A percentile compares a stretch with the other conserved stretches of the same genome.
Evolutionary conservation across 306 rosid species (phyloP).

Genomic region (Quercus aquifolioides): DNA sequence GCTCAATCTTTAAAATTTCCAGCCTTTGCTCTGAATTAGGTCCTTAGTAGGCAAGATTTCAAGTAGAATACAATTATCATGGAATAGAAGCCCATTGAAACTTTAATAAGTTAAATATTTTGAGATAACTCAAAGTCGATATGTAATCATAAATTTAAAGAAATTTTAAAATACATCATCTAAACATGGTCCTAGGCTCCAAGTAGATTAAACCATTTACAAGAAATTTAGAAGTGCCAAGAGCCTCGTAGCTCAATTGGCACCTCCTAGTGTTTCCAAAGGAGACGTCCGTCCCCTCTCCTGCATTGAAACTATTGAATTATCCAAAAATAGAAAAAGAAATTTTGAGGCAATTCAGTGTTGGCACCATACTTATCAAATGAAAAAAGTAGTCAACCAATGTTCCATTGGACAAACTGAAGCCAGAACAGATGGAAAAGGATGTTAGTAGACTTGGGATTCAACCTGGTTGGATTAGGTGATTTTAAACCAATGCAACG

Average conservation of each 20-base stretch:
- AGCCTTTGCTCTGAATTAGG: neutral
- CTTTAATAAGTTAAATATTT: neutral
- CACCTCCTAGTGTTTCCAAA: no score
- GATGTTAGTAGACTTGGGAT: neutral
- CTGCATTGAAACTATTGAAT: no score
- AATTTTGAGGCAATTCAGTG: neutral
- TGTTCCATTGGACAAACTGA: neutral
- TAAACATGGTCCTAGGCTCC: neutral
- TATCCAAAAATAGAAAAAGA: no score
- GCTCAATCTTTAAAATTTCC: neutral
- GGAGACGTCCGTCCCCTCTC: no score
- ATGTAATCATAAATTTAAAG: neutral
- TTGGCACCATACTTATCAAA: neutral
- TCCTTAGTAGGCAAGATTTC: neutral
- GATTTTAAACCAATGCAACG: constrained; percentile 11
- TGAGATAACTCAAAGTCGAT: neutral
- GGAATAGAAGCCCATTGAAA: neutral
- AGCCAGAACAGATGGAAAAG: neutral
- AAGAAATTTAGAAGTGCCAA: neutral
- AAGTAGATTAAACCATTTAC: neutral
- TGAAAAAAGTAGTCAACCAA: neutral
- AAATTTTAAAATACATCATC: neutral
- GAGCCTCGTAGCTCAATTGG: no score
- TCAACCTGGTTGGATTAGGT: neutral
- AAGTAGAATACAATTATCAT: neutral